Conservation (phyloP, 2,329 filamentous ascomycete genomes). For the Dendrostoma leiphaemia region DNA sequence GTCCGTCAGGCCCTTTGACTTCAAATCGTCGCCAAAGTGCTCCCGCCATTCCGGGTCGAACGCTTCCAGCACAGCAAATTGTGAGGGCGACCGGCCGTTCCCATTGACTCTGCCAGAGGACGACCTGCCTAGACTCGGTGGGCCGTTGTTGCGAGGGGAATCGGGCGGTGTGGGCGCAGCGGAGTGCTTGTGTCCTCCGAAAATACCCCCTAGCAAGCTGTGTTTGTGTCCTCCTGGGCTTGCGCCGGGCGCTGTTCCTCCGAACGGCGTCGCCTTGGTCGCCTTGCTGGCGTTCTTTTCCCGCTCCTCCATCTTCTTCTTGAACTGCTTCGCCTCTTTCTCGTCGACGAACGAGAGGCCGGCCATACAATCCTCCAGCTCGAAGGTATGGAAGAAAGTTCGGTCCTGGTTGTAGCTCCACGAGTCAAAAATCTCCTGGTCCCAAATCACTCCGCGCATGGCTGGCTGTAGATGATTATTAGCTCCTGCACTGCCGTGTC, state of each 20-base stretch:
- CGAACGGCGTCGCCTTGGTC: slow-evolving; percentile 76
- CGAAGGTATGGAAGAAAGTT: slow-evolving; percentile 96
- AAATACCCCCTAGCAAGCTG: slow-evolving; percentile 58
- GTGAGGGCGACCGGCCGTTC: slow-evolving; percentile 39
- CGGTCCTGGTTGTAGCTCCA: slow-evolving; percentile 96
- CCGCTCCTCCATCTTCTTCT: slow-evolving; percentile 94
- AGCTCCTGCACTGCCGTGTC: background rate
- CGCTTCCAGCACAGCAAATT: slow-evolving; percentile 61
- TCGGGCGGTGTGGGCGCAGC: slow-evolving; percentile 58
- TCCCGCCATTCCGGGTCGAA: slow-evolving; percentile 66
- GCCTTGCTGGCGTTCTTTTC: slow-evolving; percentile 94
- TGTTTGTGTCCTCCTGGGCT: slow-evolving; percentile 37
- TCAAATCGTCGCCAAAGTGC: slow-evolving; percentile 63
- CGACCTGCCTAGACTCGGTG: background rate
- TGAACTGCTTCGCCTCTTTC: slow-evolving; percentile 95
- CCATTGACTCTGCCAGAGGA: slow-evolving; percentile 39
- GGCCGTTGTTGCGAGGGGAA: slow-evolving; percentile 39
- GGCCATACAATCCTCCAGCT: slow-evolving; percentile 87
- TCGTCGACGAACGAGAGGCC: slow-evolving; percentile 92
- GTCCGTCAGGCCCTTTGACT: slow-evolving; percentile 61
- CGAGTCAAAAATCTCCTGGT: slow-evolving; percentile 95
- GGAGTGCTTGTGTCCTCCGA: slow-evolving; percentile 59
- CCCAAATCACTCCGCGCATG: slow-evolving; percentile 86
- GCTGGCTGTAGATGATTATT: slow-evolving; percentile 53
- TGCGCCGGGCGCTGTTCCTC: slow-evolving; percentile 42